Percentiles rank a stretch among this genome's conserved stretches.
Evolutionary conservation across 768 basidiomycete species (phyloP).

Genomic region (Boletus vinaceobasis): DNA sequence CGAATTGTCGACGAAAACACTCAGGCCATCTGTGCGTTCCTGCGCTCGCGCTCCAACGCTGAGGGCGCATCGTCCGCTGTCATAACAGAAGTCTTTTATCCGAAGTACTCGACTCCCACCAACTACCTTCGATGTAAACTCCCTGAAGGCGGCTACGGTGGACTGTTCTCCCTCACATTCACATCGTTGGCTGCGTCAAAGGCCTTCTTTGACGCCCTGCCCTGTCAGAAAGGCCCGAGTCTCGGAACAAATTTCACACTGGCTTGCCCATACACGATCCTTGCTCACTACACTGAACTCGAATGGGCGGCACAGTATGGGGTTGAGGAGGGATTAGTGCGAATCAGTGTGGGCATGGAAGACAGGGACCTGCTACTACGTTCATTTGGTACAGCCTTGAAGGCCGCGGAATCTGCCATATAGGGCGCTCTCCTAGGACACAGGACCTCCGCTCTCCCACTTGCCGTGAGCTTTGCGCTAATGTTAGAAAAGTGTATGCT

Average conservation of each 20-base stretch:
- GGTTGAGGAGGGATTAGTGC: constrained; percentile 78
- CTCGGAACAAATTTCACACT: constrained; percentile 96
- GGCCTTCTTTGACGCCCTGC: constrained; percentile 82
- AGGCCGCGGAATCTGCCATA: constrained; percentile 58
- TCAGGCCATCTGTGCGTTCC: constrained; percentile 75
- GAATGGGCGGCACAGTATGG: constrained; percentile 90
- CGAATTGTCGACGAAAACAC: constrained; percentile 77
- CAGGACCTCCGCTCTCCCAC: not conserved
- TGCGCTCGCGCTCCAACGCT: constrained; percentile 55
- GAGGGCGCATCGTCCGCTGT: constrained; percentile 39
- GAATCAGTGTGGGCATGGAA: constrained; percentile 92
- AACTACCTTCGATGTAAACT: constrained; percentile 73
- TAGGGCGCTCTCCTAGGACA: constrained; percentile 4
- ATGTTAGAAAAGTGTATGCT: not conserved
- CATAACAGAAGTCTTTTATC: constrained; percentile 86
- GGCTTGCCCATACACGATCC: constrained; percentile 88
- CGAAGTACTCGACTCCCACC: constrained; percentile 70
- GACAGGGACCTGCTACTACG: constrained; percentile 51
- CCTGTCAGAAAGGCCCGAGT: constrained; percentile 86
- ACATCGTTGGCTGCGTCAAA: constrained; percentile 59
- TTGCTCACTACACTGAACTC: constrained; percentile 87
- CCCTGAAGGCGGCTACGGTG: constrained; percentile 64
- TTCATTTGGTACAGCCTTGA: constrained; percentile 62
- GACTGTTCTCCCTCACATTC: constrained; percentile 86
- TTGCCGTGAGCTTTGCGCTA: not conserved